phyloP scores from a whole-genome alignment of 192 early-diverging fungal genomes.

The Spizellomyces sp. region DNA sequence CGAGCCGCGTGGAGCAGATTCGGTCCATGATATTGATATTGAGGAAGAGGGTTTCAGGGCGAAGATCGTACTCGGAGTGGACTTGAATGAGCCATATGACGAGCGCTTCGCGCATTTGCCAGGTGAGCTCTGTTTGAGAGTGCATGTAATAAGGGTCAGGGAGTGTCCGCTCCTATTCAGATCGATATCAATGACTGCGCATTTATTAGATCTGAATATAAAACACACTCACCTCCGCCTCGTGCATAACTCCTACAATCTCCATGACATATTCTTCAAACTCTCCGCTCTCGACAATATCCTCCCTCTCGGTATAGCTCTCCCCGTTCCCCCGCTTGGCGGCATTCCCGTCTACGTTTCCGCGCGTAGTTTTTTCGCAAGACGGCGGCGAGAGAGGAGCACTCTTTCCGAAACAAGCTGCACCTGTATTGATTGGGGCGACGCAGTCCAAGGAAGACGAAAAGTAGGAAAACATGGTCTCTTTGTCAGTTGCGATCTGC shows the following conservation, averaged over 20 bases:
- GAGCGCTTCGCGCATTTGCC: slow-evolving; percentile 52
- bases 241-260: slow-evolving; percentile 30
- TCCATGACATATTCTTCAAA: slow-evolving; percentile 40
- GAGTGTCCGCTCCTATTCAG: neutral
- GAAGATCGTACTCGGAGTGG: slow-evolving; percentile 52
- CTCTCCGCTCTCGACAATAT: slow-evolving; percentile 5
- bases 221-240: slow-evolving; percentile 24
- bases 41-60: slow-evolving; percentile 59
- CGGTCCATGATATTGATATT: slow-evolving; percentile 60
- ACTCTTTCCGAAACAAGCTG: no score
- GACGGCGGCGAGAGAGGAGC: no score
- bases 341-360: no score
- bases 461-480: neutral
- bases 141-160: slow-evolving; percentile 46
- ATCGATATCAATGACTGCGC: neutral
- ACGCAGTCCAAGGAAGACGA: neutral
- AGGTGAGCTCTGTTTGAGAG: slow-evolving; percentile 52
- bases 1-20: slow-evolving; percentile 36
- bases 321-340: no score
- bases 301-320: neutral
- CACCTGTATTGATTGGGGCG: neutral
- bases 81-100: slow-evolving; percentile 60
- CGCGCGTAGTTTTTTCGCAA: no score
- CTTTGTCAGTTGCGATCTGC: no score
- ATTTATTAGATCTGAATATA: neutral